phyloP scores from a whole-genome alignment of 1,284 basidiomycete species.

The Ceratobasidium sp. region DNA sequence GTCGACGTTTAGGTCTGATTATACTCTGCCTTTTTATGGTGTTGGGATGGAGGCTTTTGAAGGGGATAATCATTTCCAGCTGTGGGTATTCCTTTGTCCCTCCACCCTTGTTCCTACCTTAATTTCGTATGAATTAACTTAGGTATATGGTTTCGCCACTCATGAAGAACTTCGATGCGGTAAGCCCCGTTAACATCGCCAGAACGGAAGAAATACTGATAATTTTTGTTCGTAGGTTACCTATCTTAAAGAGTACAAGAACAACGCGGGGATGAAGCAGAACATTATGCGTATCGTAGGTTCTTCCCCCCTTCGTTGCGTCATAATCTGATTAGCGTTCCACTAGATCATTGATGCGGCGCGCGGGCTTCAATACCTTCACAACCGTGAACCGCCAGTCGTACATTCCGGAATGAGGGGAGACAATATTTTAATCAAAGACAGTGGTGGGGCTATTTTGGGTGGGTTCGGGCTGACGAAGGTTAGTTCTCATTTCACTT shows the following conservation, averaged over 20 bases:
- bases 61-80: constrained; percentile 19
- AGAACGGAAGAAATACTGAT: background rate
- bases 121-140: background rate
- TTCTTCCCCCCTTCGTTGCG: background rate
- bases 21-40: constrained; percentile 37
- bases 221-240: constrained; percentile 6
- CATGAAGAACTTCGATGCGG: constrained; percentile 38
- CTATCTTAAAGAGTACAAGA: constrained; percentile 22
- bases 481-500: background rate
- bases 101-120: background rate
- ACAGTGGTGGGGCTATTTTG: constrained; percentile 25
- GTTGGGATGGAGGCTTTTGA: constrained; percentile 33
- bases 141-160: constrained; percentile 43
- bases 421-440: constrained; percentile 29
- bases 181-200: background rate
- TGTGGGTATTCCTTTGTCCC: constrained; percentile 7
- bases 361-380: constrained; percentile 28
- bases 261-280: constrained; percentile 20
- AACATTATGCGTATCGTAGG: constrained; percentile 37
- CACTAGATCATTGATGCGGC: constrained; percentile 30
- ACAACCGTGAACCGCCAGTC: constrained; percentile 22
- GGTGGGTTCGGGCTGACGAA: constrained; percentile 39
- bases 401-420: constrained; percentile 37
- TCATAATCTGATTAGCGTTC: background rate
- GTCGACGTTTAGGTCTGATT: constrained; percentile 29